Evolutionary conservation across 1,284 basidiomycete genomes (phyloP), one percentile per base, ranked within the genome.

Genomic region (Dichomitus squalens): DNA sequence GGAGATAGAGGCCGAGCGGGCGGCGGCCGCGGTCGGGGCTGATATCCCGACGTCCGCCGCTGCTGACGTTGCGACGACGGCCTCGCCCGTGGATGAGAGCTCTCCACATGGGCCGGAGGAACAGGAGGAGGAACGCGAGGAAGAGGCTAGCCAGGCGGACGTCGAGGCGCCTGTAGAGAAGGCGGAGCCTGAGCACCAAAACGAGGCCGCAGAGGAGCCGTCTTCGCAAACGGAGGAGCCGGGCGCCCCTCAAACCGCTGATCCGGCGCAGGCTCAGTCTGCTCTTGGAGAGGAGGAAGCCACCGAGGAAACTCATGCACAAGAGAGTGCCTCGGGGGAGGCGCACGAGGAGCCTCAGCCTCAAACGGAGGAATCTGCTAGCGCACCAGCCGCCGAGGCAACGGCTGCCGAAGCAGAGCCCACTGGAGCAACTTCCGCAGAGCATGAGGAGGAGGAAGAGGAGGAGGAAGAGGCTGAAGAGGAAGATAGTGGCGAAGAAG

Each of bases 1-100:
- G 53, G 62, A 60, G 43, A 57, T 64, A 18, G 62, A 57, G 7
- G 59, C 55, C 6, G 62, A 61, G 49, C 57, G 59, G 7, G 55
- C 57, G 1, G 57, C 57, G 8, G 57, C 48, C 0, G 53, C 55
- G 3, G 41, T 47, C 12, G 57, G 53, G 8, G 50, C 39, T 12
- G 53, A 55, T 33, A 18, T 53, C 20, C 53, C 46, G 3, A 27
- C 33, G 27, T 25, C 35, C 1, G 14, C 33, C 36, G 35, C 21
- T 7, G 27, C 31, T 16, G 40, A 33, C 29, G 21, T 7, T n/a
- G n/a, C 33, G 16, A 12, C 34, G 23, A 39, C 34, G 38, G 25
- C 50, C 23, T 25, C 27, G 9, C n/a, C 52, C 7, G 23, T 40
- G 9, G 48, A 39, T n/a, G 21, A 52, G 16, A 25, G 25, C 16